A percentile compares a stretch with the other conserved stretches of the same genome.
phyloP scores from a whole-genome alignment of 352 stramenopile species.

The Phytopythium kandeliae region DNA sequence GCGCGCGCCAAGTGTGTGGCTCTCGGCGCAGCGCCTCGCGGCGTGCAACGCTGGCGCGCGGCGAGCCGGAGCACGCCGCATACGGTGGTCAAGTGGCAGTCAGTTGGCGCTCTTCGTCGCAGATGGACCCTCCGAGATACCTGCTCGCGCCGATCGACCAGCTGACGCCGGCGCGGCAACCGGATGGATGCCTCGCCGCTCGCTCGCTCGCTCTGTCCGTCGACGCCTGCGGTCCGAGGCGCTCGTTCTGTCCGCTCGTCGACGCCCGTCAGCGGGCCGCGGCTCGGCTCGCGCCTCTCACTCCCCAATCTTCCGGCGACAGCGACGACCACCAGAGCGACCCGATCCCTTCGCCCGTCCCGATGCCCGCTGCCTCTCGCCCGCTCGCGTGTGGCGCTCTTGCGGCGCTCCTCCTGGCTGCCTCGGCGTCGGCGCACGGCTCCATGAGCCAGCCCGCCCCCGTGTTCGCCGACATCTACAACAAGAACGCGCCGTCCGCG shows the following conservation, averaged over 20 bases:
- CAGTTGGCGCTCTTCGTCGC: background rate
- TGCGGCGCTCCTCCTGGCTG: background rate
- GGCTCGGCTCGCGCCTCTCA: too few species aligned
- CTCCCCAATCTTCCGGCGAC: background rate
- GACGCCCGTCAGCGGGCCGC: too few species aligned
- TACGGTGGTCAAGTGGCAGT: background rate
- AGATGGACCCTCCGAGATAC: background rate
- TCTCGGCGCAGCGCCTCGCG: background rate
- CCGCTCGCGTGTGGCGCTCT: background rate
- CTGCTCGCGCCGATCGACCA: too few species aligned
- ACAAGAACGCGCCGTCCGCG: constrained; percentile 20
- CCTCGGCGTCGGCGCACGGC: constrained; percentile 10
- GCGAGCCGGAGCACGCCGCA: too few species aligned
- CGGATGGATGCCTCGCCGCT: too few species aligned
- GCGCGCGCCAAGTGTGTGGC: too few species aligned
- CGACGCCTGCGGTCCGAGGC: too few species aligned
- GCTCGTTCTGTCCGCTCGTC: too few species aligned
- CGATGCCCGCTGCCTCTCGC: background rate
- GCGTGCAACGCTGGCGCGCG: background rate
- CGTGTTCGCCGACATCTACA: constrained; percentile 23
- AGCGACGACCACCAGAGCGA: too few species aligned
- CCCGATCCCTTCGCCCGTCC: too few species aligned
- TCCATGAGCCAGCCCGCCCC: constrained; percentile 15
- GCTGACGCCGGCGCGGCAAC: too few species aligned
- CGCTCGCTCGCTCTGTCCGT: background rate